These are phyloP conservation scores for Eucalyptus lansdowneana DNA, from an alignment of 345 rosid genomes.

Conservation along the genomic window DNA sequence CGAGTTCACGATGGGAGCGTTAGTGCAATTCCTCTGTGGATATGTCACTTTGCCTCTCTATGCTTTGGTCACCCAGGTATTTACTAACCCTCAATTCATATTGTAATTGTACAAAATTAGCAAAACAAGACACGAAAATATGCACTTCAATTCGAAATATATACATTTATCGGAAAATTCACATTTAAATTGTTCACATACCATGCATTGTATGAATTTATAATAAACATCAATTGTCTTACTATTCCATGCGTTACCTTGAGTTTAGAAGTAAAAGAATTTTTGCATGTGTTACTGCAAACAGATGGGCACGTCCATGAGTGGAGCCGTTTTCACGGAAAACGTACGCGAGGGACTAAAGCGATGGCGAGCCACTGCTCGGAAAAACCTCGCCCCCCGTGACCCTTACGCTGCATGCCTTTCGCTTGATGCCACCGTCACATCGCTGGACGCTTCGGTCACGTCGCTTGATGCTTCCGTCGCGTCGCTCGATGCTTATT, in stretches of 20 bases:
- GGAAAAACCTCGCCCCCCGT: slow-evolving; percentile 10
- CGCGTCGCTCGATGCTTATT: background rate
- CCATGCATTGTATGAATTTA: background rate
- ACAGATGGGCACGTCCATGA: slow-evolving; percentile 61
- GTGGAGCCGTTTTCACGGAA: slow-evolving; percentile 24
- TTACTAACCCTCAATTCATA: background rate
- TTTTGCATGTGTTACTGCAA: background rate
- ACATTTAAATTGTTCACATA: background rate
- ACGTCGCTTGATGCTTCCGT: background rate
- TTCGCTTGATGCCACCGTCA: background rate
- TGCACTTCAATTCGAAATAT: background rate
- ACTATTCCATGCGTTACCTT: background rate
- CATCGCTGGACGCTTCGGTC: slow-evolving; percentile 10
- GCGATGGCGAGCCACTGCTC: slow-evolving; percentile 34
- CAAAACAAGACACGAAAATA: background rate
- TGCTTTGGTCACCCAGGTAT: slow-evolving; percentile 54
- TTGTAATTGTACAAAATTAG: background rate
- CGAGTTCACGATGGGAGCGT: slow-evolving; percentile 28
- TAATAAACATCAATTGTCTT: background rate
- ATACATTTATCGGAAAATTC: background rate
- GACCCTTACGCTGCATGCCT: background rate
- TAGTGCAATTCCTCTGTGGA: slow-evolving; percentile 40
- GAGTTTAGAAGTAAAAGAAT: too few relatives aligned
- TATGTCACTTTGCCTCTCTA: slow-evolving; percentile 55
- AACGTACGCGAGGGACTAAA: slow-evolving; percentile 21